These are phyloP conservation scores for Lumnitzera littorea DNA, from an alignment of 345 rosid genomes.

Conservation along the genomic window DNA sequence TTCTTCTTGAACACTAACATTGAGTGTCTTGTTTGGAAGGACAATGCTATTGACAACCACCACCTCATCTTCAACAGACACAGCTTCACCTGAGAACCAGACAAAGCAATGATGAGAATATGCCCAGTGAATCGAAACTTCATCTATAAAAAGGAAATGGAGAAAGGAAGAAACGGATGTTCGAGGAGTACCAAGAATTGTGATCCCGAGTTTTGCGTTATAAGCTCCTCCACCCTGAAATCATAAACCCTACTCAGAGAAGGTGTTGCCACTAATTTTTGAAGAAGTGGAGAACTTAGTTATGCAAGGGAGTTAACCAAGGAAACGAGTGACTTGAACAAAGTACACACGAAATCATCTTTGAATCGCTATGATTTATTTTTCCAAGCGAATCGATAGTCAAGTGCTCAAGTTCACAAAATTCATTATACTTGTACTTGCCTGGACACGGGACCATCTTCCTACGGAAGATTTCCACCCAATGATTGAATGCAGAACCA, in stretches of 20 bases:
- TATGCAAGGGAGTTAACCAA: not conserved
- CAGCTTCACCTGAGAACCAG: conserved; percentile 68
- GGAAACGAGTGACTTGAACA: not conserved
- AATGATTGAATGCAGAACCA: conserved; percentile 68
- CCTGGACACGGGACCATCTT: conserved; percentile 98
- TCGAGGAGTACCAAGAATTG: conserved; percentile 69
- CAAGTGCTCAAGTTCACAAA: conserved; percentile 3
- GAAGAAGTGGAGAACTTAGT: not conserved
- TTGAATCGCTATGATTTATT: not conserved
- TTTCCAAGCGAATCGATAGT: conserved; percentile 5
- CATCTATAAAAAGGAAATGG: not conserved
- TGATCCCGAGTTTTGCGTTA: conserved; percentile 80
- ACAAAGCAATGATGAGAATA: not conserved
- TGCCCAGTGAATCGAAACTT: not conserved
- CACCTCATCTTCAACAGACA: conserved; percentile 84
- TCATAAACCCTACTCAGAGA: conserved; percentile 9
- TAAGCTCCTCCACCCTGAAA: conserved; percentile 85
- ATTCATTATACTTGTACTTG: conserved; percentile 20
- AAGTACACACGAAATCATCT: no score
- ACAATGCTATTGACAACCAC: conserved; percentile 83
- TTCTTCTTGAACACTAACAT: conserved; percentile 74
- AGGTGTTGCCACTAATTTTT: conserved; percentile 4
- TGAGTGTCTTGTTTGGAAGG: conserved; percentile 84
- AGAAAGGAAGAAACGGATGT: not conserved
- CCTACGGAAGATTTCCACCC: conserved; percentile 96